These are phyloP conservation scores for Casuarina cunninghamiana DNA, from an alignment of 306 rosid genomes.

Conservation along the genomic window DNA sequence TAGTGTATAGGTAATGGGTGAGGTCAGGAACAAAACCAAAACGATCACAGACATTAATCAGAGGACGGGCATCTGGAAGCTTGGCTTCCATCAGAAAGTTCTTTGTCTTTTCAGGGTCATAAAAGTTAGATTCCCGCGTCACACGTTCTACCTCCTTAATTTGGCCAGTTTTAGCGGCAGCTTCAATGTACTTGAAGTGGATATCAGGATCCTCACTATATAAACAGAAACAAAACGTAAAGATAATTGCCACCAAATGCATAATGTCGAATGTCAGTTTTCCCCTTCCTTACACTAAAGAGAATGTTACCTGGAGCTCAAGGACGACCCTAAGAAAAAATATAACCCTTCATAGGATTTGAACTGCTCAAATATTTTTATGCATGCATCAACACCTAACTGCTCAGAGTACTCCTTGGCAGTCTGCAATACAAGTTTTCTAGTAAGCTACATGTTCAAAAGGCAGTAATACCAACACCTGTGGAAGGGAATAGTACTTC, in stretches of 20 bases:
- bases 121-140: constrained; percentile 96
- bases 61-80: constrained; percentile 98
- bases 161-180: constrained; percentile 99
- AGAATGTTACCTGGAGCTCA: constrained; percentile 75
- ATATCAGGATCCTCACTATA: constrained; percentile 93
- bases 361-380: constrained; percentile 95
- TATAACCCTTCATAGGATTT: constrained; percentile 95
- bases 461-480: neutral
- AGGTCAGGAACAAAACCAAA: constrained; percentile 99
- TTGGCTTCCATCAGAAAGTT: constrained; percentile 97
- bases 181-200: constrained; percentile 98
- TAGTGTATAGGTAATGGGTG: constrained; percentile 91
- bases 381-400: constrained; percentile 88
- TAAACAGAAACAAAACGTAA: constrained; percentile 8
- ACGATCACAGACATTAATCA: constrained; percentile 97
- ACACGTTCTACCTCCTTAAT: constrained; percentile 99
- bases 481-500: neutral
- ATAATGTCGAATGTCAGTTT: neutral
- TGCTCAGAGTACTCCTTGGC: constrained; percentile 99
- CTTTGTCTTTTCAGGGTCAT: constrained; percentile 94
- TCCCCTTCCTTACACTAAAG: neutral
- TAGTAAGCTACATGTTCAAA: neutral
- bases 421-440: constrained; percentile 46
- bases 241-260: neutral
- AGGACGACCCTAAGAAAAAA: constrained; percentile 94